Evolutionary conservation across 768 basidiomycete genomes (phyloP).

Genomic region (Hericium alpestre): DNA sequence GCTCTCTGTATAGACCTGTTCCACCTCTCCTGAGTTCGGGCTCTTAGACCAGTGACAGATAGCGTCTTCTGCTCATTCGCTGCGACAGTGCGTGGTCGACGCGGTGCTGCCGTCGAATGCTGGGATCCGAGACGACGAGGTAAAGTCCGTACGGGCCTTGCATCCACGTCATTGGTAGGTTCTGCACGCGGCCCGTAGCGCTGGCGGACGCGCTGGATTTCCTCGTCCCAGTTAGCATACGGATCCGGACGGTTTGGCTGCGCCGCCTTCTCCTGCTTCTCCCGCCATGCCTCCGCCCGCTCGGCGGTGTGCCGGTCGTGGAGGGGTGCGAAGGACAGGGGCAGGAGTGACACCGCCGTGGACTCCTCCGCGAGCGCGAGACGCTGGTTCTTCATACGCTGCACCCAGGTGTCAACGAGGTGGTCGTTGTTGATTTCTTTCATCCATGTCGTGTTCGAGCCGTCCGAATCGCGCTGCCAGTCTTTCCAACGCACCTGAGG

Average conservation of each 20-base stretch:
- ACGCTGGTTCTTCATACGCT: slow-evolving; percentile 1
- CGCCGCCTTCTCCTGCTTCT: slow-evolving; percentile 1
- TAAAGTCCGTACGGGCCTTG: not conserved
- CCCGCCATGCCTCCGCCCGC: slow-evolving; percentile 5
- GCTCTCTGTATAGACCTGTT: not conserved
- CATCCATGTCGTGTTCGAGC: slow-evolving; percentile 13
- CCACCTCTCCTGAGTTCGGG: not conserved
- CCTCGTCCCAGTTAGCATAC: not conserved
- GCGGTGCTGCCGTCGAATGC: not conserved
- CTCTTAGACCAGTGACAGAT: not conserved
- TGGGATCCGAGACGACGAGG: not conserved
- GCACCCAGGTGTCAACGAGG: slow-evolving; percentile 4
- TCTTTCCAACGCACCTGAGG: slow-evolving; percentile 10
- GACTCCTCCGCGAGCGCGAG: slow-evolving; percentile 1
- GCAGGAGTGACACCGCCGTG: slow-evolving; percentile 1
- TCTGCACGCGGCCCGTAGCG: not conserved
- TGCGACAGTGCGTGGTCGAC: not conserved
- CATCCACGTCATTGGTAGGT: not conserved
- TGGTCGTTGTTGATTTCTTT: not conserved
- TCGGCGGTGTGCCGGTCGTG: slow-evolving; percentile 11
- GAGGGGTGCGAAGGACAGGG: slow-evolving; percentile 4
- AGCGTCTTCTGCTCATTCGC: no score
- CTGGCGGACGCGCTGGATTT: not conserved
- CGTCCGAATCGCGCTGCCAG: slow-evolving; percentile 9
- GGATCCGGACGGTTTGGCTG: not conserved